phyloP scores from a whole-genome alignment of 2,329 filamentous ascomycete genomes.

The Iodosphaeria phyllophila region DNA sequence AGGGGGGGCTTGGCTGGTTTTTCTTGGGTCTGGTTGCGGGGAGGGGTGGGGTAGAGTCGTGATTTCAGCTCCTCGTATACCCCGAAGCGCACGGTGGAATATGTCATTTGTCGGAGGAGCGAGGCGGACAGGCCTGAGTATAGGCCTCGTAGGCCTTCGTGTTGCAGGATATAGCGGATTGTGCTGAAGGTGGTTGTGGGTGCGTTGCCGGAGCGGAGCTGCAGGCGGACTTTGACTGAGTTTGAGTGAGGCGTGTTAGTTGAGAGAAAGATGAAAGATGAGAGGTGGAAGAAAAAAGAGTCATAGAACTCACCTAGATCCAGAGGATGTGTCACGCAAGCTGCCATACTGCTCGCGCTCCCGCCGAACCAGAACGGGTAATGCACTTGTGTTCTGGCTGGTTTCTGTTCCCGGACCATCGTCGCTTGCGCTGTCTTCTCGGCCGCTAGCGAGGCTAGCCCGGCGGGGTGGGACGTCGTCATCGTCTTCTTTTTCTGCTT shows the following conservation, averaged over 20 bases:
- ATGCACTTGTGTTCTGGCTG: slow-evolving; percentile 11
- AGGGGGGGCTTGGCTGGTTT: slow-evolving; percentile 49
- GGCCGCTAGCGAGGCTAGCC: slow-evolving; percentile 6
- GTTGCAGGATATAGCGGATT: slow-evolving; percentile 60
- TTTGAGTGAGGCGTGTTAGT: slow-evolving; percentile 2
- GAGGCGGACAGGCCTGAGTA: slow-evolving; percentile 89
- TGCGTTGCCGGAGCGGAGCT: slow-evolving; percentile 61
- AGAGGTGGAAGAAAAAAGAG: slow-evolving; percentile 1
- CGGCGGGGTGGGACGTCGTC: slow-evolving; percentile 5
- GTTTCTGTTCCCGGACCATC: not conserved
- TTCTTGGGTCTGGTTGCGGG: too few species aligned
- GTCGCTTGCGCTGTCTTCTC: not conserved
- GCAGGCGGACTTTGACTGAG: slow-evolving; percentile 56
- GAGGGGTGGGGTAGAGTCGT: slow-evolving; percentile 35
- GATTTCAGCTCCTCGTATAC: slow-evolving; percentile 89
- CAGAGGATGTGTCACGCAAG: slow-evolving; percentile 79
- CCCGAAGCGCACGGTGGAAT: slow-evolving; percentile 90
- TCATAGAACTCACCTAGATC: slow-evolving; percentile 48
- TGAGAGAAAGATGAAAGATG: slow-evolving; percentile 1
- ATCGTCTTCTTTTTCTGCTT: slow-evolving; percentile 4
- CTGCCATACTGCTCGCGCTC: slow-evolving; percentile 80
- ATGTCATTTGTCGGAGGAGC: slow-evolving; percentile 82
- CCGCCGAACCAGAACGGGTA: slow-evolving; percentile 96
- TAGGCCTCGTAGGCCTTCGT: slow-evolving; percentile 60
- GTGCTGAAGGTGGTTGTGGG: slow-evolving; percentile 73